Evolutionary conservation across 306 rosid genomes (phyloP).

Genomic region (Fragaria vesca): DNA sequence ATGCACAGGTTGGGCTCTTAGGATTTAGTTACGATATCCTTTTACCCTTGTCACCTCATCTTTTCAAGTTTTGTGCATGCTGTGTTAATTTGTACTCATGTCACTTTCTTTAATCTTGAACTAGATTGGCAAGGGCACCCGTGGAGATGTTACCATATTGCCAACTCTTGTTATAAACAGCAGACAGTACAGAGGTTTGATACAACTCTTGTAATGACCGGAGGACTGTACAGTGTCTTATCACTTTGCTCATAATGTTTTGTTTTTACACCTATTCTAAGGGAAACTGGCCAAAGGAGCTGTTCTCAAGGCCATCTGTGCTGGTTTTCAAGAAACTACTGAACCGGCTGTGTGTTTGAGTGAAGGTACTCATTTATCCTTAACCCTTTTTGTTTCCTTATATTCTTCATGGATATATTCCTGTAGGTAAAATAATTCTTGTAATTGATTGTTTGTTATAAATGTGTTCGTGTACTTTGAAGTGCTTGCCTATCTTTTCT

Average conservation of each 20-base stretch:
- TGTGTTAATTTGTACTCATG: slow-evolving; percentile 20
- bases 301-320: slow-evolving; percentile 88
- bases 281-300: slow-evolving; percentile 85
- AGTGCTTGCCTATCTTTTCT: background rate
- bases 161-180: slow-evolving; percentile 91
- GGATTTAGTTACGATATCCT: background rate
- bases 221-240: background rate
- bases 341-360: slow-evolving; percentile 89
- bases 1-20: slow-evolving; percentile 60
- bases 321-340: slow-evolving; percentile 87
- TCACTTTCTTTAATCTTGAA: slow-evolving; percentile 23
- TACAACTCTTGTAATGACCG: background rate
- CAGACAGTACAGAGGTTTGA: slow-evolving; percentile 86
- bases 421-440: background rate
- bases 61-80: slow-evolving; percentile 1
- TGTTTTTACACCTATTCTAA: slow-evolving; percentile 26
- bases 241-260: slow-evolving; percentile 5
- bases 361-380: slow-evolving; percentile 48
- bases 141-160: slow-evolving; percentile 94
- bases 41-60: slow-evolving; percentile 12
- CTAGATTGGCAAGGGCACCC: slow-evolving; percentile 87
- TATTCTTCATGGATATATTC: background rate
- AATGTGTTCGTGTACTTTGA: background rate
- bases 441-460: background rate
- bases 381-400: background rate